A percentile compares a stretch with the other conserved stretches of the same genome.
Conservation (phyloP, 768 basidiomycete species). For the Rhizopogon sp. region DNA sequence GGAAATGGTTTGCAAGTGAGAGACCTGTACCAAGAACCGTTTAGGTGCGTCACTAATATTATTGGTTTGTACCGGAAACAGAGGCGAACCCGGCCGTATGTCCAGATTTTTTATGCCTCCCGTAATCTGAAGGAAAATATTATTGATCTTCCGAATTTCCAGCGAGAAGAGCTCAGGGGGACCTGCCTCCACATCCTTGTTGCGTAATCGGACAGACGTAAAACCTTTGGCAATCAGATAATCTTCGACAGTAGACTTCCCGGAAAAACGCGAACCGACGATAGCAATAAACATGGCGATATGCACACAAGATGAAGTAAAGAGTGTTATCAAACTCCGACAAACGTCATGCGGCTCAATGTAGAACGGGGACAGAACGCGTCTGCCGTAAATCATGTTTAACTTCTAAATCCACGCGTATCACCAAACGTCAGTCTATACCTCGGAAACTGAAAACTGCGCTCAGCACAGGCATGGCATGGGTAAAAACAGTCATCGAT, state of each 20-base stretch:
- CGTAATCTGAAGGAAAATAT: not conserved
- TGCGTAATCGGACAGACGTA: conserved; percentile 37
- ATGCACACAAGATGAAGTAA: not conserved
- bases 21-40: conserved; percentile 11
- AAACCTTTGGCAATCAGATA: conserved; percentile 62
- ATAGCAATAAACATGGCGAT: conserved; percentile 61
- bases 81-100: not conserved
- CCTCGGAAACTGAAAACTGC: too few relatives aligned
- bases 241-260: conserved; percentile 54
- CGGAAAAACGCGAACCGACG: conserved; percentile 57
- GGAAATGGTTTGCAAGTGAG: conserved; percentile 8
- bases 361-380: not conserved
- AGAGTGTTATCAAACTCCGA: not conserved
- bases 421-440: too few relatives aligned
- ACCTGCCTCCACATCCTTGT: conserved; percentile 16
- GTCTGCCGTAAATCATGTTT: too few relatives aligned
- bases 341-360: not conserved
- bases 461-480: too few relatives aligned
- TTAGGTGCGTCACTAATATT: conserved; percentile 1
- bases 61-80: not conserved
- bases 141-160: not conserved
- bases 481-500: too few relatives aligned
- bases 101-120: not conserved
- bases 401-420: too few relatives aligned
- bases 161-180: not conserved